Conservation (phyloP, 352 stramenopile genomes). For the Globisporangium nunn region DNA sequence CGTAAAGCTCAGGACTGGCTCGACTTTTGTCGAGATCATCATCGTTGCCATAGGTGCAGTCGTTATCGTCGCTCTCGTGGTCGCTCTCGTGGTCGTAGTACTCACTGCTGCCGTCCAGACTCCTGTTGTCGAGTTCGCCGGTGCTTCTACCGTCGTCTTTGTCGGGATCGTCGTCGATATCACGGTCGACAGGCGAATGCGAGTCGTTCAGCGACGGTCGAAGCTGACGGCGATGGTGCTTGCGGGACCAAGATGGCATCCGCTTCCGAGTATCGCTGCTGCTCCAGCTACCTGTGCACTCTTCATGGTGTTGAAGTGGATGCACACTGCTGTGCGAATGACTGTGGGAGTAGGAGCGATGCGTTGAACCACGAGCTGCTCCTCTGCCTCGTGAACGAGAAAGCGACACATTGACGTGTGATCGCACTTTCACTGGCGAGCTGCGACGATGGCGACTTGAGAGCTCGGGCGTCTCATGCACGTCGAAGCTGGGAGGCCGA, state of each 20-base stretch:
- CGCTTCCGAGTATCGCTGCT: not conserved
- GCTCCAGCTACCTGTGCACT: not conserved
- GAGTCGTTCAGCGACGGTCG: not conserved
- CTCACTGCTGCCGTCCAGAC: slow-evolving; percentile 7
- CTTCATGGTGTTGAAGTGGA: not conserved
- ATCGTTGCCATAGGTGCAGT: not conserved
- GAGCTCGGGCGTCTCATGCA: not conserved
- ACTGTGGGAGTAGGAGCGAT: not conserved
- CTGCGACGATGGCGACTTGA: not conserved
- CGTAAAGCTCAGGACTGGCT: not conserved
- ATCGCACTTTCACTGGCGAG: not conserved
- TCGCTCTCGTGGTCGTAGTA: slow-evolving; percentile 9
- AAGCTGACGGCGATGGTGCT: not conserved
- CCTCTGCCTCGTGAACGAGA: not conserved
- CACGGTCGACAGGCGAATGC: not conserved
- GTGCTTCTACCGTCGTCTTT: not conserved
- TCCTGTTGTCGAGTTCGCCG: not conserved
- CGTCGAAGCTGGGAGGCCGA: not conserved
- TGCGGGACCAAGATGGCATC: not conserved
- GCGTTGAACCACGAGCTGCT: not conserved
- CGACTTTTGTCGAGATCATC: not conserved
- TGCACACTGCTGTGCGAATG: not conserved
- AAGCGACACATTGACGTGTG: not conserved
- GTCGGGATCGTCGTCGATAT: not conserved
- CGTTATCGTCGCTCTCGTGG: not conserved